Evolutionary conservation across 805 yeast genomes (phyloP).

Genomic region (Yueomyces sp.): DNA sequence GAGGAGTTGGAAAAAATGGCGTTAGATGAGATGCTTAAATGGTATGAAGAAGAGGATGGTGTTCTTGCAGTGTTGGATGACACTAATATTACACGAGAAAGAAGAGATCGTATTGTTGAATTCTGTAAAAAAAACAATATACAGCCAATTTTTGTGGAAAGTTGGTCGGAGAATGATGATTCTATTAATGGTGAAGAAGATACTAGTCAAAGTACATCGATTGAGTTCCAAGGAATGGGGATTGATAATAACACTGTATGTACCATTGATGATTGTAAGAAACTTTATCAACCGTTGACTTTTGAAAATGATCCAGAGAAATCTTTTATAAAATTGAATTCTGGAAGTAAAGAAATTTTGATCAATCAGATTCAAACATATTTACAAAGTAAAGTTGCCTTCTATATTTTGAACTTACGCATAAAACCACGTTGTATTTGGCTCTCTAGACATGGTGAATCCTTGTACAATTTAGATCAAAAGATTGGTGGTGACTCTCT

Average conservation of each 20-base stretch:
- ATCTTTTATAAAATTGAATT: slow-evolving; percentile 78
- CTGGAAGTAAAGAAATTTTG: slow-evolving; percentile 78
- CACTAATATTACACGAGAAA: slow-evolving; percentile 66
- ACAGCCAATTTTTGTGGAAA: slow-evolving; percentile 86
- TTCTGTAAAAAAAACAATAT: slow-evolving; percentile 52
- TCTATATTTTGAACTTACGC: slow-evolving; percentile 90
- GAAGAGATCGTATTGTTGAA: slow-evolving; percentile 52
- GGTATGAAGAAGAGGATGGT: slow-evolving; percentile 74
- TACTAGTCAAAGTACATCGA: slow-evolving; percentile 79
- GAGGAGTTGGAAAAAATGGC: slow-evolving; percentile 53
- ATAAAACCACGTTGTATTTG: slow-evolving; percentile 86
- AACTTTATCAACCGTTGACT: slow-evolving; percentile 65
- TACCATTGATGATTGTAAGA: slow-evolving; percentile 63
- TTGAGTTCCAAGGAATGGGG: slow-evolving; percentile 60
- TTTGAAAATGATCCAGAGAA: slow-evolving; percentile 42
- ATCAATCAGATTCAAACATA: slow-evolving; percentile 81
- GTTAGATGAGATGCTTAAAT: slow-evolving; percentile 63
- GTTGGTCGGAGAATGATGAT: slow-evolving; percentile 76
- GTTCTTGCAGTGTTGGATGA: slow-evolving; percentile 92
- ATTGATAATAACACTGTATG: slow-evolving; percentile 56
- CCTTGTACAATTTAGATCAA: slow-evolving; percentile 81
- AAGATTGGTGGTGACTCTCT: slow-evolving; percentile 93
- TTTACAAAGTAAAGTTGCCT: slow-evolving; percentile 83
- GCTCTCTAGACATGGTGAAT: slow-evolving; percentile 94
- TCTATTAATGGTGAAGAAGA: slow-evolving; percentile 65